Percentiles rank a stretch among this genome's conserved stretches.
Evolutionary conservation across 495 filamentous ascomycete species (phyloP).

Genomic region (Lasiosphaeria miniovina): DNA sequence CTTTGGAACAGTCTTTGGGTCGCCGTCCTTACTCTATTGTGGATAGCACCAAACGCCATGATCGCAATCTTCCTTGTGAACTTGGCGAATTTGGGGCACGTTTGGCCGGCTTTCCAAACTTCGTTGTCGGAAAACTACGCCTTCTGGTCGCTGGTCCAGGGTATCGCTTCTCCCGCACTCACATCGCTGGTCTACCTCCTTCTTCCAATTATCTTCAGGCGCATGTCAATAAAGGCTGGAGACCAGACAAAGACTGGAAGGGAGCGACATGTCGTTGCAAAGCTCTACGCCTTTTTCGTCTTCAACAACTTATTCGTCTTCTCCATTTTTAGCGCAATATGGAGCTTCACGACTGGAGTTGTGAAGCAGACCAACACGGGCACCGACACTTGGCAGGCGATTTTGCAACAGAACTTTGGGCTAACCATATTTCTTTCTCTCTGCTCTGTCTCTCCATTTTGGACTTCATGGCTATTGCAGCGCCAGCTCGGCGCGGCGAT

Average conservation of each 20-base stretch:
- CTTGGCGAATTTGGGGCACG: conserved; percentile 68
- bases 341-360: conserved; percentile 65
- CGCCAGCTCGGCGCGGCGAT: conserved; percentile 87
- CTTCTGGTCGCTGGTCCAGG: conserved; percentile 85
- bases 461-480: conserved; percentile 90
- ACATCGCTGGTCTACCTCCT: conserved; percentile 86
- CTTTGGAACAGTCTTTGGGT: conserved; percentile 84
- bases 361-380: conserved; percentile 50
- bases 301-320: conserved; percentile 97
- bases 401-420: conserved; percentile 61
- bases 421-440: conserved; percentile 61
- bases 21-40: conserved; percentile 73
- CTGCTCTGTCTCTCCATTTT: conserved; percentile 81
- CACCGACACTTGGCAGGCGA: conserved; percentile 61
- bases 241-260: conserved; percentile 88
- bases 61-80: conserved; percentile 93
- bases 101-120: conserved; percentile 74
- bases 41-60: conserved; percentile 90
- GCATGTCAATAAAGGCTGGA: conserved; percentile 70
- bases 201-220: conserved; percentile 88
- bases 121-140: conserved; percentile 58
- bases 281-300: conserved; percentile 94
- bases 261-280: conserved; percentile 87
- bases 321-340: conserved; percentile 79
- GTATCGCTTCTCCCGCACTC: conserved; percentile 87